Conservation (phyloP, 176 grass and related monocot genomes). For the Elymus sibiricus region DNA sequence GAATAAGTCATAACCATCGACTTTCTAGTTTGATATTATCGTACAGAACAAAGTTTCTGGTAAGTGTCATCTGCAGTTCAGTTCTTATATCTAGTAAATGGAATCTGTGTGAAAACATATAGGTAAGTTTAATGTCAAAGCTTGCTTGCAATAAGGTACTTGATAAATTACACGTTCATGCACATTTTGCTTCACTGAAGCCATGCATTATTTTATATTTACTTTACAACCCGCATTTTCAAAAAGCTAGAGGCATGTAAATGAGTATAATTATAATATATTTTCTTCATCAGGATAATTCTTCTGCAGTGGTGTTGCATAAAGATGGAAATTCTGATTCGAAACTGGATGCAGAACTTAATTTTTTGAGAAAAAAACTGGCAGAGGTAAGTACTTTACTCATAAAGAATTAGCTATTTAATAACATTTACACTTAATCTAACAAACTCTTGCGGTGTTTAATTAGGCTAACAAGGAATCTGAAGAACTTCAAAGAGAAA, state of each 20-base stretch:
- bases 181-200: neutral
- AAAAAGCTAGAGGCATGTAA: neutral
- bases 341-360: slow-evolving; percentile 36
- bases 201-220: slow-evolving; percentile 17
- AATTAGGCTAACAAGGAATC: slow-evolving; percentile 51
- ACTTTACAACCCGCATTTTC: neutral
- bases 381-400: slow-evolving; percentile 36
- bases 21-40: slow-evolving; percentile 8
- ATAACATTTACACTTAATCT: slow-evolving; percentile 10
- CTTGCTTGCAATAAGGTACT: slow-evolving; percentile 1
- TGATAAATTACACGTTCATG: neutral
- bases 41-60: neutral
- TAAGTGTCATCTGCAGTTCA: neutral
- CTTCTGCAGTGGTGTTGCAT: slow-evolving; percentile 15
- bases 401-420: slow-evolving; percentile 3
- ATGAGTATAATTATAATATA: neutral
- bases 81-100: slow-evolving; percentile 7
- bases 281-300: slow-evolving; percentile 41
- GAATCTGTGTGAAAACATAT: neutral
- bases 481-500: slow-evolving; percentile 39
- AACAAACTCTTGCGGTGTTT: slow-evolving; percentile 1
- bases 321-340: slow-evolving; percentile 9
- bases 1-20: neutral
- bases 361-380: slow-evolving; percentile 33
- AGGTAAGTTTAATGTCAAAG: neutral